These are phyloP conservation scores for Neofusicoccum kwambonambiense DNA, from an alignment of 2,329 filamentous ascomycete species.

Conservation along the genomic window DNA sequence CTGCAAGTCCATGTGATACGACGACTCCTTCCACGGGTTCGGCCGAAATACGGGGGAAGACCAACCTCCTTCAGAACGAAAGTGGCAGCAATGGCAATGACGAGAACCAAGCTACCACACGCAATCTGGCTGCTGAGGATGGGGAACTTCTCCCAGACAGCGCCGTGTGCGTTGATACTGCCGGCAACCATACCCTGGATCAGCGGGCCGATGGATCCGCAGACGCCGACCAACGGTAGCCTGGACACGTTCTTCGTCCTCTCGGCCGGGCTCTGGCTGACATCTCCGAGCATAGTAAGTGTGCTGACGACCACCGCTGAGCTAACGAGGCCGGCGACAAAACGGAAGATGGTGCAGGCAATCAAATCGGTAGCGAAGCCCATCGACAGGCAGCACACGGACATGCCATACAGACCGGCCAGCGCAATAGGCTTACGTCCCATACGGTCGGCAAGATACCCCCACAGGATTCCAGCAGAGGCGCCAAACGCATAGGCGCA, in stretches of 20 bases:
- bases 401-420: constrained; percentile 44
- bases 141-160: constrained; percentile 44
- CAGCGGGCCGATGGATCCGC: constrained; percentile 47
- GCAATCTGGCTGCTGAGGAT: constrained; percentile 46
- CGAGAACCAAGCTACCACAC: constrained; percentile 42
- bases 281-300: constrained; percentile 49
- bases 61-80: constrained; percentile 43
- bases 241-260: constrained; percentile 44
- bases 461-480: constrained; percentile 46
- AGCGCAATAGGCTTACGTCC: constrained; percentile 47
- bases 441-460: constrained; percentile 43
- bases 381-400: constrained; percentile 46
- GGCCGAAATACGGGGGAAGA: neutral
- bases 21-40: neutral
- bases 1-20: neutral
- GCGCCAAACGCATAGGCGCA: constrained; percentile 50
- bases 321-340: constrained; percentile 44
- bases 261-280: constrained; percentile 36
- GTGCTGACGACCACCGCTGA: constrained; percentile 46
- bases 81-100: constrained; percentile 41
- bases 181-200: constrained; percentile 43
- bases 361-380: constrained; percentile 46
- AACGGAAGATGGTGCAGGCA: constrained; percentile 44
- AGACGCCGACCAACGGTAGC: constrained; percentile 46
- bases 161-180: constrained; percentile 41